Evolutionary conservation across 2,329 filamentous ascomycete genomes (phyloP).

Genomic region (Fusarium oligoseptatum): DNA sequence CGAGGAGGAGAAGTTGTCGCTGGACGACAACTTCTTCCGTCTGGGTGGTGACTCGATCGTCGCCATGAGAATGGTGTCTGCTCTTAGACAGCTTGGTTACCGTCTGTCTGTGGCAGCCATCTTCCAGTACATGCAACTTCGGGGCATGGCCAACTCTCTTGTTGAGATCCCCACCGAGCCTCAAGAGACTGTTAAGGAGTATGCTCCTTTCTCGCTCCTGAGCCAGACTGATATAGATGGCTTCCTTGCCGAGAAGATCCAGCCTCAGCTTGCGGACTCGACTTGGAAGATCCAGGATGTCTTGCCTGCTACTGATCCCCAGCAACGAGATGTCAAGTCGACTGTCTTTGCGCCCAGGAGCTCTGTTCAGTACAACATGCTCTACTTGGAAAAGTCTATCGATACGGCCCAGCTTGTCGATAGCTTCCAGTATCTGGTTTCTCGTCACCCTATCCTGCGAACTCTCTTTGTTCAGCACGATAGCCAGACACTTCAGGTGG

Average conservation of each 20-base stretch:
- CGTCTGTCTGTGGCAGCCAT: constrained; percentile 45
- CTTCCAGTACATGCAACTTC: constrained; percentile 47
- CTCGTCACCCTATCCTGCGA: constrained; percentile 41
- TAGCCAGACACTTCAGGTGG: constrained; percentile 35
- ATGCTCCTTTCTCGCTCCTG: constrained; percentile 41
- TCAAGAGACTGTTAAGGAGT: constrained; percentile 19
- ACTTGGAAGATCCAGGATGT: constrained; percentile 42
- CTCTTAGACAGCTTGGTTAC: constrained; percentile 40
- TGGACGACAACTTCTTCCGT: constrained; percentile 48
- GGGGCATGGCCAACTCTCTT: constrained; percentile 40
- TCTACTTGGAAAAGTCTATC: constrained; percentile 44
- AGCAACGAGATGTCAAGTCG: constrained; percentile 39
- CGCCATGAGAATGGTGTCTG: constrained; percentile 47
- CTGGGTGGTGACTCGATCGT: constrained; percentile 45
- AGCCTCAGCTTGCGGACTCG: constrained; percentile 32
- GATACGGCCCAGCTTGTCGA: constrained; percentile 31
- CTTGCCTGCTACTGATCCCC: constrained; percentile 39
- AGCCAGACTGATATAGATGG: constrained; percentile 23
- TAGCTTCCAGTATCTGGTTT: constrained; percentile 41
- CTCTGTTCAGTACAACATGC: constrained; percentile 47
- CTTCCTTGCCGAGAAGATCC: constrained; percentile 33
- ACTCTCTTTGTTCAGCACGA: constrained; percentile 44
- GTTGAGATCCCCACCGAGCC: constrained; percentile 17
- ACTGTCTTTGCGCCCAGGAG: constrained; percentile 40
- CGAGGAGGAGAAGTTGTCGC: constrained; percentile 40